Conservation (phyloP, 148 eudicot genomes). For the Silene latifolia region DNA sequence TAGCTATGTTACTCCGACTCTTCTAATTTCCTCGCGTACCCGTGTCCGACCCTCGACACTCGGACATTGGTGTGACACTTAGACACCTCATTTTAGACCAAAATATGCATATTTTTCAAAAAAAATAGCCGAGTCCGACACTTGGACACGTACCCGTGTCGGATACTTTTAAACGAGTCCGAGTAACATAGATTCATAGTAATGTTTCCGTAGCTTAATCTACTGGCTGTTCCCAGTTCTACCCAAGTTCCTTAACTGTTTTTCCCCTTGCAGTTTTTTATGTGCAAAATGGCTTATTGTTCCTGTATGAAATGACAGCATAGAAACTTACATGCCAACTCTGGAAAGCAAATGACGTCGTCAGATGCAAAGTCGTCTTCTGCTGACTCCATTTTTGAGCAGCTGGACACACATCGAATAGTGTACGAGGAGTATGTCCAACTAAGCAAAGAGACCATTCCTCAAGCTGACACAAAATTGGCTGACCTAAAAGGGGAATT, state of each 20-base stretch:
- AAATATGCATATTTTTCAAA: too few relatives aligned
- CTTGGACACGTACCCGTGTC: too few relatives aligned
- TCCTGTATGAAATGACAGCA: slow-evolving; percentile 46
- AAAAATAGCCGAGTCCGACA: too few relatives aligned
- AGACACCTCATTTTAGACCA: too few relatives aligned
- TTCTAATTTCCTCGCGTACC: too few relatives aligned
- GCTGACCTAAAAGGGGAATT: slow-evolving; percentile 66
- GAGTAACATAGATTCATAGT: too few relatives aligned
- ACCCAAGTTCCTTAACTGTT: neutral
- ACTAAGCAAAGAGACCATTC: slow-evolving; percentile 61
- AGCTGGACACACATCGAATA: slow-evolving; percentile 72
- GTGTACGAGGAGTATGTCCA: slow-evolving; percentile 76
- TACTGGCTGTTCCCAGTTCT: neutral
- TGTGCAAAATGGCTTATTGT: neutral
- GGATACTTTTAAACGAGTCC: too few relatives aligned
- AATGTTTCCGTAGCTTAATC: slow-evolving; percentile 4
- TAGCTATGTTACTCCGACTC: too few relatives aligned
- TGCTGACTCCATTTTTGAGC: slow-evolving; percentile 71
- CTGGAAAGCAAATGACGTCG: slow-evolving; percentile 47
- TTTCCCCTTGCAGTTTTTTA: neutral
- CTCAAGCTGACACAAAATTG: slow-evolving; percentile 62
- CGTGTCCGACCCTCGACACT: too few relatives aligned
- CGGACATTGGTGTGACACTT: too few relatives aligned
- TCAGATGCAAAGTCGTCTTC: slow-evolving; percentile 42
- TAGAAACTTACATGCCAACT: slow-evolving; percentile 48